Percentiles rank a stretch among this genome's conserved stretches.
Evolutionary conservation across 1,284 basidiomycete species (phyloP).

Genomic region (Anthracocystis setariae): DNA sequence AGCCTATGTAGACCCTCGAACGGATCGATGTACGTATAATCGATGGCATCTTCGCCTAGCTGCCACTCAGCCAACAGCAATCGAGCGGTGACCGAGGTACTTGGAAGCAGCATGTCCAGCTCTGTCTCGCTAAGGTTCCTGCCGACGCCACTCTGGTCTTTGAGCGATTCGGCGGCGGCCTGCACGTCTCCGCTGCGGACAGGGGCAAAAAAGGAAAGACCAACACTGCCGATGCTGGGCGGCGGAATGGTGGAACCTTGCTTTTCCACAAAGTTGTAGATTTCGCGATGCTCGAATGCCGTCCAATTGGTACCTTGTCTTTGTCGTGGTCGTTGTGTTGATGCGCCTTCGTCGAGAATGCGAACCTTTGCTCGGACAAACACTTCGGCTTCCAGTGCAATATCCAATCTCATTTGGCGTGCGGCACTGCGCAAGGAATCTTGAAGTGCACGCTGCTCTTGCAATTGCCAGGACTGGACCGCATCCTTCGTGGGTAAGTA

Average conservation of each 20-base stretch:
- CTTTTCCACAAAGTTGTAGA: conserved; percentile 33
- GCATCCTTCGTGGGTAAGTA: conserved; percentile 13
- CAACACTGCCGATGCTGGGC: conserved; percentile 34
- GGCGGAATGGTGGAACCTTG: conserved; percentile 36
- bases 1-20: conserved; percentile 43
- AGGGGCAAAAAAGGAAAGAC: conserved; percentile 34
- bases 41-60: conserved; percentile 29
- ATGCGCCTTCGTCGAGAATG: conserved; percentile 29
- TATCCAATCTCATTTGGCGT: conserved; percentile 20
- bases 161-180: conserved; percentile 2
- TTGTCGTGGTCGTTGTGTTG: conserved; percentile 20
- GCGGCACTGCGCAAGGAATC: conserved; percentile 15
- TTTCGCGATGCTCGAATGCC: conserved; percentile 28
- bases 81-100: conserved; percentile 40
- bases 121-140: conserved; percentile 14
- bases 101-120: conserved; percentile 31
- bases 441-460: conserved; percentile 1
- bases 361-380: conserved; percentile 30
- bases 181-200: conserved; percentile 23
- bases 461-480: conserved; percentile 13
- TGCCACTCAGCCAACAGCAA: conserved; percentile 43
- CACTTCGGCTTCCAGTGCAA: conserved; percentile 25
- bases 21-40: conserved; percentile 34
- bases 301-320: conserved; percentile 45
- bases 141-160: not conserved